Evolutionary conservation across 2,329 filamentous ascomycete species (phyloP).

Genomic region (Fusarium coffeatum): DNA sequence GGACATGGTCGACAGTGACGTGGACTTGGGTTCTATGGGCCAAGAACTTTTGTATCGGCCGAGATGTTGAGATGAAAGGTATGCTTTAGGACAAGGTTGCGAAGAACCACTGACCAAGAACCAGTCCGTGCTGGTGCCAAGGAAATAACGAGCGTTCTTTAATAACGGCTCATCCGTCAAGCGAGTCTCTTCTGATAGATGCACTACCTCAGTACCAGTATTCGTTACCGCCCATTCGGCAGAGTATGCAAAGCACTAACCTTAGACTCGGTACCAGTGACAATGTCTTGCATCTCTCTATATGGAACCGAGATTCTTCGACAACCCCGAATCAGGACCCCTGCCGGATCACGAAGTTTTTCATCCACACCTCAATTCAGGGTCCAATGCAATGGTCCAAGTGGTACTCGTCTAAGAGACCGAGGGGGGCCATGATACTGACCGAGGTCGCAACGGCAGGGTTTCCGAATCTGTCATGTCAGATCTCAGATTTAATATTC

Average conservation of each 20-base stretch:
- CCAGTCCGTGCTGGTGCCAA: not conserved
- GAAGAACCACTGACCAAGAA: not conserved
- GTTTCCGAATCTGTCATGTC: not conserved
- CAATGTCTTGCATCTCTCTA: not conserved
- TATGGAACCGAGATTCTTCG: not conserved
- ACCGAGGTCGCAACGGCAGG: not conserved
- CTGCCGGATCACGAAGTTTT: not conserved
- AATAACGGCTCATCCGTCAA: not conserved
- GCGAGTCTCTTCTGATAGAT: not conserved
- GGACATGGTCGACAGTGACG: not conserved
- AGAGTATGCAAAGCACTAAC: not conserved
- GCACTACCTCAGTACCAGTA: not conserved
- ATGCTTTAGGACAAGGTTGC: not conserved
- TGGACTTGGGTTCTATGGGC: not conserved
- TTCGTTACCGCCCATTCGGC: not conserved
- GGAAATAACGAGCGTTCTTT: not conserved
- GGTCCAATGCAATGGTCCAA: not conserved
- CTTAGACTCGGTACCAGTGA: not conserved
- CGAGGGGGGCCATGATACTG: not conserved
- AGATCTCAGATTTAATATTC: not conserved
- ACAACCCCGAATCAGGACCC: not conserved
- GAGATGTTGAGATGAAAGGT: not conserved
- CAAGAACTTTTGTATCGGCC: conserved; percentile 3
- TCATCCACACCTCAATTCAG: not conserved
- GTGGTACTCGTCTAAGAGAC: not conserved